Conservation (phyloP, 306 rosid genomes). For the Rosa chinensis region DNA sequence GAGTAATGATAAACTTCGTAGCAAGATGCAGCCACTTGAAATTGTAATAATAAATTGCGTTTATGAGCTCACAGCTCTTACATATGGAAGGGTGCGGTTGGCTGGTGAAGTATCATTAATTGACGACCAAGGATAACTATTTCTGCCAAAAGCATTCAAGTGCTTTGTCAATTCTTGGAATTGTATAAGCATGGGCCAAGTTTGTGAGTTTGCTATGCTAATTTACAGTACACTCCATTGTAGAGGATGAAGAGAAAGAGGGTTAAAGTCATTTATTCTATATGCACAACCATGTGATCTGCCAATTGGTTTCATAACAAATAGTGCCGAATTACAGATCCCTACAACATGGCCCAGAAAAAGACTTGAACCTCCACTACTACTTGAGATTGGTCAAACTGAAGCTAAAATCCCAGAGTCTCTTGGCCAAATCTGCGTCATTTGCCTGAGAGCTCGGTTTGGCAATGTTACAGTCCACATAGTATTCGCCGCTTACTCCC, state of each 20-base stretch:
- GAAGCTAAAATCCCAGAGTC: slow-evolving; percentile 28
- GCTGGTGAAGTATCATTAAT: not conserved
- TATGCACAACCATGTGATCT: too few relatives aligned
- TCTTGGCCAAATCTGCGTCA: slow-evolving; percentile 26
- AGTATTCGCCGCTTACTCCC: slow-evolving; percentile 5
- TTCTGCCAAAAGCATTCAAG: not conserved
- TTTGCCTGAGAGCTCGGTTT: slow-evolving; percentile 23
- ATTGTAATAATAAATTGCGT: not conserved
- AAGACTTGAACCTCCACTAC: not conserved
- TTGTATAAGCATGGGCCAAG: not conserved
- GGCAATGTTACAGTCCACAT: slow-evolving; percentile 31
- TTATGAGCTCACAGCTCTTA: not conserved
- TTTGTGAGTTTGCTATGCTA: not conserved
- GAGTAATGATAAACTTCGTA: not conserved
- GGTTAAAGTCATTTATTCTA: too few relatives aligned
- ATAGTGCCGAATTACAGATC: not conserved
- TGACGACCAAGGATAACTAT: not conserved
- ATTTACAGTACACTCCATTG: not conserved
- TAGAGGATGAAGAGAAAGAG: not conserved
- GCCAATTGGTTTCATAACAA: not conserved
- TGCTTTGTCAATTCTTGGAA: too few relatives aligned
- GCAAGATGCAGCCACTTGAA: not conserved
- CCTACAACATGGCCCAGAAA: not conserved
- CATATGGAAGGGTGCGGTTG: not conserved
- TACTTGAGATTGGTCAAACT: slow-evolving; percentile 24